A percentile compares a stretch with the other conserved stretches of the same genome.
phyloP scores from a whole-genome alignment of 2,329 filamentous ascomycete species.

The Ceratocystis variospora region DNA sequence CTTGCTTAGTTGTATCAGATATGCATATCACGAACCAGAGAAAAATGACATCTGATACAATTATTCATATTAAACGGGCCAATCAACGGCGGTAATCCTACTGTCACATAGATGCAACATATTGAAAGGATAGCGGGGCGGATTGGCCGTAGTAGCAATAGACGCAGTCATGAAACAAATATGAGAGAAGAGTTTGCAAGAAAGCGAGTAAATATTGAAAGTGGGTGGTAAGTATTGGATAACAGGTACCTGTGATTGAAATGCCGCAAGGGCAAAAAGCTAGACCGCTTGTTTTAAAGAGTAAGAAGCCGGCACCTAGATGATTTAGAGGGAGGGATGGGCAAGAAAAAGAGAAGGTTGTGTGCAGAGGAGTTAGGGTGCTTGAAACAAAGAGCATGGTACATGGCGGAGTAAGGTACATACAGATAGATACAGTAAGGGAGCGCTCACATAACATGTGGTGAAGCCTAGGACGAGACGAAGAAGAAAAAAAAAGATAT shows the following conservation, averaged over 20 bases:
- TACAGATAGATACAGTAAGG: too few species aligned
- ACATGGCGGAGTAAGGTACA: too few species aligned
- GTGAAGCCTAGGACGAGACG: too few species aligned
- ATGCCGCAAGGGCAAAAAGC: not conserved
- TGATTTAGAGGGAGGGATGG: not conserved
- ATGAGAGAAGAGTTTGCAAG: not conserved
- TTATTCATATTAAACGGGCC: not conserved
- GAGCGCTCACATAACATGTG: too few species aligned
- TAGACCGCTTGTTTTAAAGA: slow-evolving; percentile 1
- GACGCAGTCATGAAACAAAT: not conserved
- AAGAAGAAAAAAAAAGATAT: too few species aligned
- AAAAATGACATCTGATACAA: slow-evolving; percentile 4
- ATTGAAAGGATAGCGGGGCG: not conserved
- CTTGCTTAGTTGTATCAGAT: not conserved
- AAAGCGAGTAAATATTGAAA: not conserved
- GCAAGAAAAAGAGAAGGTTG: too few species aligned
- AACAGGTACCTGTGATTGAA: not conserved
- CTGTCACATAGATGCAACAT: not conserved
- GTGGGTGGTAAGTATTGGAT: not conserved
- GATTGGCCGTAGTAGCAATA: not conserved
- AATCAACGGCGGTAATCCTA: not conserved
- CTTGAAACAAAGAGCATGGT: too few species aligned
- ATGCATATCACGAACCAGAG: slow-evolving; percentile 4
- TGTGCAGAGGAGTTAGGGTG: too few species aligned
- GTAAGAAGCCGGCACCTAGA: not conserved